Percentiles rank a stretch among this genome's conserved stretches.
Conservation (phyloP, 2,329 filamentous ascomycete genomes). For the Fusarium odoratissimum region DNA sequence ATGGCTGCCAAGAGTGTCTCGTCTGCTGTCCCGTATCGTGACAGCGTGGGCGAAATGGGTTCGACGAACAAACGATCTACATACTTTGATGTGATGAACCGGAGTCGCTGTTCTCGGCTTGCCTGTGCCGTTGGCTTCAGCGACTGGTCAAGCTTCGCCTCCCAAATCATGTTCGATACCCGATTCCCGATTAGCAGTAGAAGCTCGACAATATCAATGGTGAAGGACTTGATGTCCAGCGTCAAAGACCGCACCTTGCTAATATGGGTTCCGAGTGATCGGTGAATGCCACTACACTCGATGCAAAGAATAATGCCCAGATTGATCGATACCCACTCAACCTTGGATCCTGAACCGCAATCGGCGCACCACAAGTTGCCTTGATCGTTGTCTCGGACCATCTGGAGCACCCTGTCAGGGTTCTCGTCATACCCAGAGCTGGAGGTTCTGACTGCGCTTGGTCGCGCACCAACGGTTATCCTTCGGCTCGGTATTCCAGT, state of each 20-base stretch:
- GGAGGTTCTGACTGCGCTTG: slow-evolving; percentile 74
- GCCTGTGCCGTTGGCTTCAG: slow-evolving; percentile 81
- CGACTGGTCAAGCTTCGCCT: slow-evolving; percentile 80
- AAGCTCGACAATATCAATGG: slow-evolving; percentile 94
- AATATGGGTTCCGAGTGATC: slow-evolving; percentile 95
- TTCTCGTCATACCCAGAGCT: slow-evolving; percentile 83
- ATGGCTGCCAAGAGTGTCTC: slow-evolving; percentile 92
- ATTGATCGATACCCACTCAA: slow-evolving; percentile 99
- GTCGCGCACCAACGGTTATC: slow-evolving; percentile 91
- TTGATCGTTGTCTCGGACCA: slow-evolving; percentile 88
- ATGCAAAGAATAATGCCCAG: slow-evolving; percentile 96
- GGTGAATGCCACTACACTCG: slow-evolving; percentile 97
- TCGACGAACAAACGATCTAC: slow-evolving; percentile 85
- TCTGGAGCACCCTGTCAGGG: slow-evolving; percentile 86
- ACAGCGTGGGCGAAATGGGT: slow-evolving; percentile 78
- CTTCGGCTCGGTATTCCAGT: slow-evolving; percentile 77
- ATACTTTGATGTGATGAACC: slow-evolving; percentile 96
- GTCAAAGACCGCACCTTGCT: slow-evolving; percentile 97
- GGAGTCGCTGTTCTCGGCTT: slow-evolving; percentile 89
- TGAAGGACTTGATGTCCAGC: slow-evolving; percentile 95
- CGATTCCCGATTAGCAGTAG: slow-evolving; percentile 92
- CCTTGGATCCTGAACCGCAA: slow-evolving; percentile 89
- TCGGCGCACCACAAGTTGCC: slow-evolving; percentile 96
- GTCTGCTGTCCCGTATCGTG: slow-evolving; percentile 81
- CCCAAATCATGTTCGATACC: slow-evolving; percentile 97